Base-by-base conservation (phyloP, 768 basidiomycete genomes). In the Gloeopeniophorella convolvens region DNA sequence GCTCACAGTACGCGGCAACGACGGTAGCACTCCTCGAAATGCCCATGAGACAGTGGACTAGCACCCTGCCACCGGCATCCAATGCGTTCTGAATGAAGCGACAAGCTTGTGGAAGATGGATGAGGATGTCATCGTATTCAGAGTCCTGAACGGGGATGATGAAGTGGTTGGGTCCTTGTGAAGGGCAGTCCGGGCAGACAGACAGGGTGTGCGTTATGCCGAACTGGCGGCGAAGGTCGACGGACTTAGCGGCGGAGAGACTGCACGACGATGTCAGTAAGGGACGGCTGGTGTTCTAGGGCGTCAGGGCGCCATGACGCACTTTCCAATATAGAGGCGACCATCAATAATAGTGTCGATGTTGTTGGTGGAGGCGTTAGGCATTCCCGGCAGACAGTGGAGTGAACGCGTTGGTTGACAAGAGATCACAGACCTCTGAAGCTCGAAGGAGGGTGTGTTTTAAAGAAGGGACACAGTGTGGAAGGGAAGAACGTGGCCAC, bases 131-230 rank as follows among this genome's bases (percentile, higher is more conserved):
- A 49, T 74, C 76, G 35, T 72, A 72, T 56, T 76, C 73, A 0
- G 70, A 70, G 59, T 76, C 75, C 55, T 77, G 65, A 16, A 76
- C 76, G 48, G 76, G 71, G 60, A 90, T 82, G 50, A 83, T 82
- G 68, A 83, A 70, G 64, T 89, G 88, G 40, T 65, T 66, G 43
- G 84, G 73, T 18, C 83, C 84, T 42, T 86, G 84, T 5, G 73
- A 72, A 50, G 62, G 45, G 42, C 48, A 57, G 47, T 90, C 88
- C 30, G 69, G 65, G 60, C 88, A 89, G 46, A 88, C 85, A 39
- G 86, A 89, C 15, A 90, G 64, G 43, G 89, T 80, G 66, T 90
- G 88, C 5, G 85, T 86, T 54, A 90, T 83, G 52, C 78, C 78
- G 58, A 81, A 80, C 65, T 88, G 85, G 42, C 78, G 55, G 27